Conservation (phyloP, 805 yeast genomes). For the Martiniozyma abietophila region DNA sequence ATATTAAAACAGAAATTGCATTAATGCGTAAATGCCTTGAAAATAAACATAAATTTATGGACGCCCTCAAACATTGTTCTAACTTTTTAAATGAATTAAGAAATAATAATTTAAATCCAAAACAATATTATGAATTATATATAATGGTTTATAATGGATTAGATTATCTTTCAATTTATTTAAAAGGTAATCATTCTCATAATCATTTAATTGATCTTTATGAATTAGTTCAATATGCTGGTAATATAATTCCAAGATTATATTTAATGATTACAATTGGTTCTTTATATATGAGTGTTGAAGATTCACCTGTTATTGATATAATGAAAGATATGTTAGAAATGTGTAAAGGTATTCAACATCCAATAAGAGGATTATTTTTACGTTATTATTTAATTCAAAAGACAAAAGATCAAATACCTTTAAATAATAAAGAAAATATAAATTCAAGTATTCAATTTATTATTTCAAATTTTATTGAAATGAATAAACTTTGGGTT, state of each 20-base stretch:
- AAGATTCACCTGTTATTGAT: slow-evolving; percentile 74
- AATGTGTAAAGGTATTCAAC: slow-evolving; percentile 96
- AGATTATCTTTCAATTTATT: slow-evolving; percentile 52
- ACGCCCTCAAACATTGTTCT: slow-evolving; percentile 81
- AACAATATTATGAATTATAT: slow-evolving; percentile 88
- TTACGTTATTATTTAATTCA: slow-evolving; percentile 84
- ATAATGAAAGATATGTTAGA: slow-evolving; percentile 94
- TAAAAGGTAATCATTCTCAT: slow-evolving; percentile 58
- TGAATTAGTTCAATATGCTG: slow-evolving; percentile 91
- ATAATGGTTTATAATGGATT: slow-evolving; percentile 77
- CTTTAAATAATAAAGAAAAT: slow-evolving; percentile 22
- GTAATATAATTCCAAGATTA: slow-evolving; percentile 84
- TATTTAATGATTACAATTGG: slow-evolving; percentile 96
- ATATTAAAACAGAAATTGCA: slow-evolving; percentile 60
- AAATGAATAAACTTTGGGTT: slow-evolving; percentile 98
- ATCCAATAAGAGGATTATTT: slow-evolving; percentile 87
- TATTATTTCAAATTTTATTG: slow-evolving; percentile 79
- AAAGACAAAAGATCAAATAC: slow-evolving; percentile 56
- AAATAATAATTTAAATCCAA: slow-evolving; percentile 68
- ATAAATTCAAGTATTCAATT: slow-evolving; percentile 67
- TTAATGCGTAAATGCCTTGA: slow-evolving; percentile 73
- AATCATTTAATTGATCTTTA: slow-evolving; percentile 81
- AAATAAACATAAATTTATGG: slow-evolving; percentile 59
- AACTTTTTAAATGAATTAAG: slow-evolving; percentile 74
- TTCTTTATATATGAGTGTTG: slow-evolving; percentile 69